A percentile compares a stretch with the other conserved stretches of the same genome.
phyloP scores from a whole-genome alignment of 345 rosid genomes.

The Salix arbutifolia region DNA sequence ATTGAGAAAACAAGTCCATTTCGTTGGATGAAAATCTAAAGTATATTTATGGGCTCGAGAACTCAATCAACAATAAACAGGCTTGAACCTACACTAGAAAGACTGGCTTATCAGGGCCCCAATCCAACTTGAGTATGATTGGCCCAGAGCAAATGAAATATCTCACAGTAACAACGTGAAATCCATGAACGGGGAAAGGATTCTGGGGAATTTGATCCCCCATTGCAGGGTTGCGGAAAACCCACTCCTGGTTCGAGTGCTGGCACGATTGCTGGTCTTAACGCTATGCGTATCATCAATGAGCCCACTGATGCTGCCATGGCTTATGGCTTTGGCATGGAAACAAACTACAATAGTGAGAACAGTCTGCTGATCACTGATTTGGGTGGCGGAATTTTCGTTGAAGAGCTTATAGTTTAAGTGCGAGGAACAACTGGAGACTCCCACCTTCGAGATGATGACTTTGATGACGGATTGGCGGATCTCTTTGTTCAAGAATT shows the following conservation, averaged over 20 bases:
- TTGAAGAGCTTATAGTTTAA: conserved; percentile 2
- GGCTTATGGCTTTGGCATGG: conserved; percentile 9
- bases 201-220: neutral
- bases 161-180: too few relatives aligned
- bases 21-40: too few relatives aligned
- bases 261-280: neutral
- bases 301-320: conserved; percentile 12
- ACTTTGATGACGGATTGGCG: conserved; percentile 21
- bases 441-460: conserved; percentile 8
- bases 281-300: conserved; percentile 2
- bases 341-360: neutral
- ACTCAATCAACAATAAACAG: too few relatives aligned
- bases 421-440: conserved; percentile 8
- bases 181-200: neutral
- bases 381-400: neutral
- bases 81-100: neutral
- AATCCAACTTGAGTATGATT: neutral
- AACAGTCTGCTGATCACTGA: conserved; percentile 8
- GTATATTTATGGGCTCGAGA: neutral
- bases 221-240: too few relatives aligned
- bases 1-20: too few relatives aligned
- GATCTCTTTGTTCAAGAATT: conserved; percentile 35
- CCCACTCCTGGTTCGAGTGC: neutral
- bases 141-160: neutral
- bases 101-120: neutral